phyloP scores from a whole-genome alignment of 257 asterid species.

The Phtheirospermum japonicum region DNA sequence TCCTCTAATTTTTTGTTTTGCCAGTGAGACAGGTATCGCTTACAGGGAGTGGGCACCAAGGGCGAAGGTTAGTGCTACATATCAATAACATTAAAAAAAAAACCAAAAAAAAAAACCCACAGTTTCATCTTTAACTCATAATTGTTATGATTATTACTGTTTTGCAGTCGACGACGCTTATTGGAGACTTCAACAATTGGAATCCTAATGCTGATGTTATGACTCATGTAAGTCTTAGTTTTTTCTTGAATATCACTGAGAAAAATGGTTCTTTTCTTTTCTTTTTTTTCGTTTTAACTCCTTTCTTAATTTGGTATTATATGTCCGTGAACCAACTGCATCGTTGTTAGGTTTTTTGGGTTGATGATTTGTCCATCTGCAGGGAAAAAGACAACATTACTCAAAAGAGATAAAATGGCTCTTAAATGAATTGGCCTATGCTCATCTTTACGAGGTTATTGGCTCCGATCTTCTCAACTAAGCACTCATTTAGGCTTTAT shows the following conservation, averaged over 20 bases:
- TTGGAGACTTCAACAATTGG: slow-evolving; percentile 99
- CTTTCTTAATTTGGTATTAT: too few relatives aligned
- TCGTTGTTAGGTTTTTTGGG: too few relatives aligned
- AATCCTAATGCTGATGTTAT: slow-evolving; percentile 84
- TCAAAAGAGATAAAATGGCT: too few relatives aligned
- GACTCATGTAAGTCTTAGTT: slow-evolving; percentile 85
- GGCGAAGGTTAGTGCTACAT: slow-evolving; percentile 75
- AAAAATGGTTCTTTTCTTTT: too few relatives aligned
- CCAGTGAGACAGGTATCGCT: slow-evolving; percentile 90
- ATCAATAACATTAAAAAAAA: too few relatives aligned
- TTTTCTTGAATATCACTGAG: too few relatives aligned
- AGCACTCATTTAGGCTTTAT: too few relatives aligned
- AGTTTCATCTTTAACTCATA: slow-evolving; percentile 16
- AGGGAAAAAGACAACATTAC: too few relatives aligned
- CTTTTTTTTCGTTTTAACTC: too few relatives aligned
- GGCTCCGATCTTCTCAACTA: slow-evolving; percentile 68
- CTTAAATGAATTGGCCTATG: slow-evolving; percentile 90
- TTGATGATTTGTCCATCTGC: too few relatives aligned
- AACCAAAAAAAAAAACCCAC: too few relatives aligned
- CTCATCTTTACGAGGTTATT: slow-evolving; percentile 74
- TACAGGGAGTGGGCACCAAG: slow-evolving; percentile 99
- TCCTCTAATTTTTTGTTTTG: slow-evolving; percentile 40
- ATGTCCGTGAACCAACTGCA: too few relatives aligned
- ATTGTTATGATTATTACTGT: slow-evolving; percentile 22
- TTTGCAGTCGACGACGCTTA: slow-evolving; percentile 77